Evolutionary conservation across 352 stramenopile genomes (phyloP), one percentile per base, ranked within the genome.

Genomic region (Globisporangium cylindrosporum): DNA sequence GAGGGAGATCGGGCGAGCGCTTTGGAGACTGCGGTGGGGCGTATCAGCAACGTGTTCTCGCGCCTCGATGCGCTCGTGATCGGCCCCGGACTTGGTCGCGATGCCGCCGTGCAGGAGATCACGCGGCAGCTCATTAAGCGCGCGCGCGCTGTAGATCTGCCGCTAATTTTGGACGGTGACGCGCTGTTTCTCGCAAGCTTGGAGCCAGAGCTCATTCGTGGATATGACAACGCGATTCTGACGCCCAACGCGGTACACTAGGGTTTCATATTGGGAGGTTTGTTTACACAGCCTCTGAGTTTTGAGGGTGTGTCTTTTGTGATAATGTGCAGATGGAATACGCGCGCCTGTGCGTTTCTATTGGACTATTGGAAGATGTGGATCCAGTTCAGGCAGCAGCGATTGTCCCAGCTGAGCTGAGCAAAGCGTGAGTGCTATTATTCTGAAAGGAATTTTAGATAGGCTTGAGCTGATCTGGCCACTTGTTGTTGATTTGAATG

Each of bases 81-180:
- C 62, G 97, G 97, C 0, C 96, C 97, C 5, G 97, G 97, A 56
- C 81, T 99, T 15, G 97, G 97, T 15, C 81, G 97, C 29, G 89
- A 98, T 69, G 71, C 66, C 1, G 75, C 85, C n/a, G 91, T 99
- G 6, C 84, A 98, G 55, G 68, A 88, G n/a, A 80, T 93, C 27
- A 77, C 80, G 15, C 71, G 78, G 36, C 74, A 92, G 46, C 75
- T 99, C 32, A 81, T 96, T 53, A 34, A 53, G 5, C 74, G 69
- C 27, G 95, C 96, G 9, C 85, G 74, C 25, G 73, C 89, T 34
- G 64, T 71, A 2, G 64, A 89, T 1, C 62, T 99, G 41, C 88
- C 93, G 14, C 36, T 99, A 2, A 84, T 99, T 5, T 70, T 99
- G 22, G 97, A 99, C 73, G 97, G 96, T 0, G 97, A 99, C 74